These are phyloP conservation scores for Citrullus amarus DNA, from an alignment of 306 rosid genomes.

Conservation along the genomic window DNA sequence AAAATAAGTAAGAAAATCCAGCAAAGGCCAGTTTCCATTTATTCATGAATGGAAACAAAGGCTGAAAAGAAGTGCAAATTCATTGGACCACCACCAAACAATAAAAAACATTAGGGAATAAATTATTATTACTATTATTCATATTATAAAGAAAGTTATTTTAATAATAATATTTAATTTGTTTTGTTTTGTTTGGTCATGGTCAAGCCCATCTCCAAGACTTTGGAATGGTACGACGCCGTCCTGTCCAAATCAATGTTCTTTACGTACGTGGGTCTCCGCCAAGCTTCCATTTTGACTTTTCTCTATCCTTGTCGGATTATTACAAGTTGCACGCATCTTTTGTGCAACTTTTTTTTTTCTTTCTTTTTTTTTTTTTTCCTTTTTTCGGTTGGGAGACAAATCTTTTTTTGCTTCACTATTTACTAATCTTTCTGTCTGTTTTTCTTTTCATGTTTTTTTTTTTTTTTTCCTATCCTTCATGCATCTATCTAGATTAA, in stretches of 20 bases:
- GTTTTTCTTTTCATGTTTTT: too few relatives aligned
- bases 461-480: neutral
- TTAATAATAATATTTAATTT: neutral
- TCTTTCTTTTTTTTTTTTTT: too few relatives aligned
- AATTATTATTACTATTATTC: neutral
- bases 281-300: neutral
- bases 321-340: neutral
- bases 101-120: neutral
- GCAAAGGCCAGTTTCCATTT: neutral
- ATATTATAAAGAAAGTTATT: neutral
- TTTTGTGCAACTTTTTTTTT: neutral
- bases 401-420: too few relatives aligned
- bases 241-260: neutral
- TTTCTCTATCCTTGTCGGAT: neutral
- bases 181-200: neutral
- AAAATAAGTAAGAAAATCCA: neutral
- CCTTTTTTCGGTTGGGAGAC: neutral
- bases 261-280: neutral
- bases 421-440: too few relatives aligned
- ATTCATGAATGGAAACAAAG: neutral
- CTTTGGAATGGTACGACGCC: conserved; percentile 1
- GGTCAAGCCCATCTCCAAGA: conserved; percentile 5
- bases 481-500: neutral
- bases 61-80: neutral
- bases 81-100: conserved; percentile 3